Evolutionary conservation across 176 grass and related monocot species (phyloP), one percentile per base, ranked within the genome.

Genomic region (Melocanna baccifera): DNA sequence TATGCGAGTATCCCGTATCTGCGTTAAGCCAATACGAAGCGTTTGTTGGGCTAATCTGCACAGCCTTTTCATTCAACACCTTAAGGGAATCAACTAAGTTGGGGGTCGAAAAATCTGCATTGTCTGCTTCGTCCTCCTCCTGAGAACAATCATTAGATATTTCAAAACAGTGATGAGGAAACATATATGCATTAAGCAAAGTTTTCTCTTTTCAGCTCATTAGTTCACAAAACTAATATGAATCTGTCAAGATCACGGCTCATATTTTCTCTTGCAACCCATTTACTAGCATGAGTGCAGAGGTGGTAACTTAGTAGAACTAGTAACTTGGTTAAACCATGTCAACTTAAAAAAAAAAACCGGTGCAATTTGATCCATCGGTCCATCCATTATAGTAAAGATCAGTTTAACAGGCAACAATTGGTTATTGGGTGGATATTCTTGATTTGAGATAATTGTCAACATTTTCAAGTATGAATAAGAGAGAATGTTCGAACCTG

Each of bases 11-110:
- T 2, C 2, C 45, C 3, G 1, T 0, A 1, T 3, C 30, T 2
- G 0, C 1, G 30, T 43, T 28, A 6, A 36, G 12, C 86, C 76
- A 91, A 37, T 91, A 87, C 12, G 15, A 75, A 8, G 61, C 71
- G 53, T 87, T 89, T 1, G 89, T 89, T 9, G 85, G 64, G 68
- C 92, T 91, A 22, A 91, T 77, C 76, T 91, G 85, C 22, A 81
- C 81, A 59, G 76, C 26, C 13, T 72, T 87, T 43, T 91, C 86
- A 14, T 84, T 40, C 12, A 81, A 72, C 15, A 8, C 78, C 6
- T 32, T 82, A 7, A 89, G 73, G 1, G 63, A 86, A 43, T 84
- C 55, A 48, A 80, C 76, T 40, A 89, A 23, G 45, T 78, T 83
- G 73, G 92, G 92, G 43, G 25, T 73, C 25, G 64, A 78, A 76